phyloP scores from a whole-genome alignment of 2,329 filamentous ascomycete species.

The Aureobasidium lini region DNA sequence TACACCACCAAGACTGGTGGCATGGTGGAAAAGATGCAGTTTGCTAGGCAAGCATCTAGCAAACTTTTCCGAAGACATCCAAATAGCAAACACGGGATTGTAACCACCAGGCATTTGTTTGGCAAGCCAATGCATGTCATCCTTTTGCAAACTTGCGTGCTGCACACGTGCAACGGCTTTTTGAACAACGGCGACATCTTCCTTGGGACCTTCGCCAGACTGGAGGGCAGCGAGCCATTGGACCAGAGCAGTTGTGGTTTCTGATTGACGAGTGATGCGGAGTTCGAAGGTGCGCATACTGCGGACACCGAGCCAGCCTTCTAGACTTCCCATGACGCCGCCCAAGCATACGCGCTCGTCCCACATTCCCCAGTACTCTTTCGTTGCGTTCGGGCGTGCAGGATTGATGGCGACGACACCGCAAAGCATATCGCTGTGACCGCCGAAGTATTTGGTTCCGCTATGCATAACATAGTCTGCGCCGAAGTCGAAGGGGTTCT shows the following conservation, averaged over 20 bases:
- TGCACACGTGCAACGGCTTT: constrained; percentile 54
- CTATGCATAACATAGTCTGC: constrained; percentile 87
- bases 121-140: constrained; percentile 62
- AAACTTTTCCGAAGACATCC: constrained; percentile 50
- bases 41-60: constrained; percentile 70
- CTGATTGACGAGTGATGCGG: constrained; percentile 68
- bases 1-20: constrained; percentile 86
- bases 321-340: constrained; percentile 77
- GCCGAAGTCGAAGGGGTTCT: constrained; percentile 74
- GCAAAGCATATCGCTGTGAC: constrained; percentile 88
- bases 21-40: constrained; percentile 81
- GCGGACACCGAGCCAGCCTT: constrained; percentile 85
- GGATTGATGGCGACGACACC: constrained; percentile 65
- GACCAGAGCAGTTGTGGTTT: constrained; percentile 62
- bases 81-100: constrained; percentile 78
- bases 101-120: constrained; percentile 89
- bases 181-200: constrained; percentile 40
- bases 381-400: constrained; percentile 42
- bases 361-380: constrained; percentile 45
- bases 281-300: constrained; percentile 81
- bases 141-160: constrained; percentile 74
- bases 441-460: constrained; percentile 93
- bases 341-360: constrained; percentile 71
- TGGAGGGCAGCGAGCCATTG: constrained; percentile 57
- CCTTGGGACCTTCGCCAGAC: constrained; percentile 28